phyloP scores from a whole-genome alignment of 192 early-diverging fungal species.

The Podila horticola region DNA sequence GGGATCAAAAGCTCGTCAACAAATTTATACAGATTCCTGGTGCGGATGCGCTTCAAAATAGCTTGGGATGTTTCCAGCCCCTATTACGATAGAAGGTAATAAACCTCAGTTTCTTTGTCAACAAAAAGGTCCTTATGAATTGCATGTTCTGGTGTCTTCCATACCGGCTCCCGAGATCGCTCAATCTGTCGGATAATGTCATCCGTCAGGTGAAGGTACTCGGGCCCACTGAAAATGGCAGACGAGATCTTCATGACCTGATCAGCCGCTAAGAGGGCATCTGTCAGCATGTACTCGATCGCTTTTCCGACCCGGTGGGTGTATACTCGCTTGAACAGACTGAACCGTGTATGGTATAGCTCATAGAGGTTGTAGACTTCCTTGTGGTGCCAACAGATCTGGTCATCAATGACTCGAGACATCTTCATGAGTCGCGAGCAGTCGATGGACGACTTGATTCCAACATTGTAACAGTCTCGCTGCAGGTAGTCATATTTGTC shows the following conservation, averaged over 20 bases:
- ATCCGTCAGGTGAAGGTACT: slow-evolving; percentile 86
- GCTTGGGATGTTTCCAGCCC: slow-evolving; percentile 72
- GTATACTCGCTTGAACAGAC: slow-evolving; percentile 87
- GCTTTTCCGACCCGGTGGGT: slow-evolving; percentile 84
- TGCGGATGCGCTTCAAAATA: slow-evolving; percentile 80
- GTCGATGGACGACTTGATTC: slow-evolving; percentile 62
- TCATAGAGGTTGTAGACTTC: slow-evolving; percentile 92
- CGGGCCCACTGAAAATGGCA: slow-evolving; percentile 69
- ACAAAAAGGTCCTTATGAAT: slow-evolving; percentile 48
- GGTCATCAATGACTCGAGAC: slow-evolving; percentile 86
- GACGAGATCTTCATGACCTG: slow-evolving; percentile 67
- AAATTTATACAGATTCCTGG: slow-evolving; percentile 88
- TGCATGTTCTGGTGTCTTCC: slow-evolving; percentile 40
- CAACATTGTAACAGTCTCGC: slow-evolving; percentile 84
- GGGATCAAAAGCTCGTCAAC: slow-evolving; percentile 81
- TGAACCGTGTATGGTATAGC: slow-evolving; percentile 84
- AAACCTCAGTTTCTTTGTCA: slow-evolving; percentile 7
- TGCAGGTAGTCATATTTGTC: slow-evolving; percentile 91
- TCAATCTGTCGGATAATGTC: slow-evolving; percentile 81
- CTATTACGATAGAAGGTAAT: slow-evolving; percentile 3
- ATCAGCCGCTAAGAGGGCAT: slow-evolving; percentile 88
- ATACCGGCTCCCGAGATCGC: slow-evolving; percentile 62
- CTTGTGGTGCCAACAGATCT: slow-evolving; percentile 91
- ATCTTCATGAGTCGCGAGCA: slow-evolving; percentile 77
- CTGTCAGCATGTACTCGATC: slow-evolving; percentile 92